These are phyloP conservation scores for Flueggea neowawraea DNA, from an alignment of 441 rosid genomes.

Conservation along the genomic window DNA sequence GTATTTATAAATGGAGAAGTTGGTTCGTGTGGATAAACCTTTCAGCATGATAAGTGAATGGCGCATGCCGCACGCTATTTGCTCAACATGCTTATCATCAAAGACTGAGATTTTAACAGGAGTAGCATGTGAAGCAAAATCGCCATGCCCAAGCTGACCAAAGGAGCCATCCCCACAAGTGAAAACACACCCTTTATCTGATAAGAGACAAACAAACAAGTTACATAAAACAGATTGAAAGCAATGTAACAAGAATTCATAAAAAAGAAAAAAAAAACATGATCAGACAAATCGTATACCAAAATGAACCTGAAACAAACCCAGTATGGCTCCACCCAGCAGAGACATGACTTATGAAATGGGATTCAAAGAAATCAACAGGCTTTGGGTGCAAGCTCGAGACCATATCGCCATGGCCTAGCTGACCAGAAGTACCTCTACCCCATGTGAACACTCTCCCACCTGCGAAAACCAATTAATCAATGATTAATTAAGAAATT, in stretches of 20 bases:
- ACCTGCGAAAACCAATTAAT: conserved; percentile 26
- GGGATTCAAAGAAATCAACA: conserved; percentile 30
- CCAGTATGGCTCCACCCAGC: too few species aligned
- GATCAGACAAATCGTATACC: background rate
- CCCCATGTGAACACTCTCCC: conserved; percentile 87
- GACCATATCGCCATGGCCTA: conserved; percentile 68
- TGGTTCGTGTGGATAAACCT: conserved; percentile 43
- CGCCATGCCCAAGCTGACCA: conserved; percentile 95
- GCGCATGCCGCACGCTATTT: conserved; percentile 87
- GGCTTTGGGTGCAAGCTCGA: conserved; percentile 42
- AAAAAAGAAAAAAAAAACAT: background rate
- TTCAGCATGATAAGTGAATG: conserved; percentile 76
- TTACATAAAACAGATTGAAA: background rate
- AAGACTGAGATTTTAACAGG: conserved; percentile 63
- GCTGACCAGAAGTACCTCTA: conserved; percentile 84
- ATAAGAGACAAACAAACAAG: conserved; percentile 1
- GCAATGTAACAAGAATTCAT: background rate
- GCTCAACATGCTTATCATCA: conserved; percentile 39
- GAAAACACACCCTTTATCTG: conserved; percentile 50
- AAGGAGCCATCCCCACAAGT: conserved; percentile 90
- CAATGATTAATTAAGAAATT: background rate
- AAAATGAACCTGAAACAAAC: background rate
- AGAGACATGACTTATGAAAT: conserved; percentile 15
- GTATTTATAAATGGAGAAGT: background rate
- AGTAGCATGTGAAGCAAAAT: conserved; percentile 38